phyloP scores from a whole-genome alignment of 2,329 filamentous ascomycete species.

The Pseudophaeomoniella oleicola region DNA sequence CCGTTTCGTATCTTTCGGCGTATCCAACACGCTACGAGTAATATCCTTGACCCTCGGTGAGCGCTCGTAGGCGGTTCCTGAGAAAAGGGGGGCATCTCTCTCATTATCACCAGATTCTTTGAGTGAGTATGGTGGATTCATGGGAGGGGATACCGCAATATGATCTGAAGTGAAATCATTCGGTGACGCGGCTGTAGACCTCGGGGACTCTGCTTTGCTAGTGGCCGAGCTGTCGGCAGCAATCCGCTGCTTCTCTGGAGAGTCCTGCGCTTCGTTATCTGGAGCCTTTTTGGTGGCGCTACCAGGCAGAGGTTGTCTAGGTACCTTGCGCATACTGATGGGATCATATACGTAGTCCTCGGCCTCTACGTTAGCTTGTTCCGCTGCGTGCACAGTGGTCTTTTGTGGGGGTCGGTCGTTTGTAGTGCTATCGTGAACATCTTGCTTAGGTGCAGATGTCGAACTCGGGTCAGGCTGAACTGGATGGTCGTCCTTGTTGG shows the following conservation, averaged over 20 bases:
- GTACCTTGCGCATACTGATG: conserved; percentile 25
- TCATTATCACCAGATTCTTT: conserved; percentile 7
- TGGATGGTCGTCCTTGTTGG: neutral
- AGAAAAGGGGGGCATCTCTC: conserved; percentile 10
- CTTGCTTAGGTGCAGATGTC: neutral
- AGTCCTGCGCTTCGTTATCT: neutral
- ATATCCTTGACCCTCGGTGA: conserved; percentile 2
- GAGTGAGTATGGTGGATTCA: neutral
- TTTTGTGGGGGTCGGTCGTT: too few relatives aligned
- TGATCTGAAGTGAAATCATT: conserved; percentile 1
- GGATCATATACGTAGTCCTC: conserved; percentile 23
- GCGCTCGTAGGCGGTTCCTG: conserved; percentile 11
- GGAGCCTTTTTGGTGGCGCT: neutral
- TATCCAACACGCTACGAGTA: neutral
- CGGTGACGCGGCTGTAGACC: too few relatives aligned
- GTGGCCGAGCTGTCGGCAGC: neutral
- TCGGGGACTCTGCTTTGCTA: neutral
- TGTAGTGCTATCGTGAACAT: neutral
- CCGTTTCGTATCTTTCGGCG: conserved; percentile 1
- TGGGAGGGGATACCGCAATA: neutral
- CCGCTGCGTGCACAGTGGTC: too few relatives aligned
- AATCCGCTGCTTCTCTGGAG: too few relatives aligned
- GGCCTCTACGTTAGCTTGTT: too few relatives aligned
- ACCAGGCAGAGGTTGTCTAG: conserved; percentile 4
- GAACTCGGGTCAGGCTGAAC: conserved; percentile 1